Percentiles rank a stretch among this genome's conserved stretches.
These are phyloP conservation scores for Thamnidium elegans DNA, from an alignment of 192 early-diverging fungal species.

Conservation along the genomic window DNA sequence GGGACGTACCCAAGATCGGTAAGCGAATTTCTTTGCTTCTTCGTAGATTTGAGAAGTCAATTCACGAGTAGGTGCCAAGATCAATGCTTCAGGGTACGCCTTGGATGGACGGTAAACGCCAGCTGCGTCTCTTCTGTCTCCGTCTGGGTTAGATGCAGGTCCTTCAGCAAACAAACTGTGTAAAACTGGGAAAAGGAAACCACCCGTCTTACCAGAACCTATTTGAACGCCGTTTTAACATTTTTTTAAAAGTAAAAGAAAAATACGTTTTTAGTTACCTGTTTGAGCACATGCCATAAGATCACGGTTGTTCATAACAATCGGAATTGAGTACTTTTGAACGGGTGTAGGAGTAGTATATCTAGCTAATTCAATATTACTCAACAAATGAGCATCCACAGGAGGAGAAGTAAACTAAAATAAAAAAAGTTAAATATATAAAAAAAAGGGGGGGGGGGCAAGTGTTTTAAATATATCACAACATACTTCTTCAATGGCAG, in stretches of 20 bases:
- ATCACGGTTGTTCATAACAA: slow-evolving; percentile 79
- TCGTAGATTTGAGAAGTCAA: slow-evolving; percentile 93
- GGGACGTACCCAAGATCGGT: slow-evolving; percentile 89
- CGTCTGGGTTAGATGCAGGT: slow-evolving; percentile 3
- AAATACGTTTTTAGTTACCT: slow-evolving; percentile 20
- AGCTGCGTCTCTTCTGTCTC: neutral
- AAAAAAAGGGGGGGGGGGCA: no score
- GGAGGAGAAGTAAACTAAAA: slow-evolving; percentile 51
- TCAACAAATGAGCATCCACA: slow-evolving; percentile 83
- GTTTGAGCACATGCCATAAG: slow-evolving; percentile 99
- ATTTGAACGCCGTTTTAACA: neutral
- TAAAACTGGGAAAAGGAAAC: slow-evolving; percentile 95
- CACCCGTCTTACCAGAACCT: slow-evolving; percentile 90
- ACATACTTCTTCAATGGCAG: slow-evolving; percentile 45
- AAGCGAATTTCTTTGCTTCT: slow-evolving; percentile 80
- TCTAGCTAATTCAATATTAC: slow-evolving; percentile 84
- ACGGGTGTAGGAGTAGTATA: slow-evolving; percentile 94
- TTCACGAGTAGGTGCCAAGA: slow-evolving; percentile 94
- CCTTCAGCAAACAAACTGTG: slow-evolving; percentile 86
- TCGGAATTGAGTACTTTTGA: slow-evolving; percentile 89
- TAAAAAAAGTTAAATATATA: neutral
- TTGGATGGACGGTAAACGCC: slow-evolving; percentile 47
- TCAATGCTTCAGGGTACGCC: slow-evolving; percentile 73
- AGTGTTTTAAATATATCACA: no score
- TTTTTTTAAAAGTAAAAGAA: neutral